phyloP scores from a whole-genome alignment of 1,139 yeast species.

The Hansenula sp. region DNA sequence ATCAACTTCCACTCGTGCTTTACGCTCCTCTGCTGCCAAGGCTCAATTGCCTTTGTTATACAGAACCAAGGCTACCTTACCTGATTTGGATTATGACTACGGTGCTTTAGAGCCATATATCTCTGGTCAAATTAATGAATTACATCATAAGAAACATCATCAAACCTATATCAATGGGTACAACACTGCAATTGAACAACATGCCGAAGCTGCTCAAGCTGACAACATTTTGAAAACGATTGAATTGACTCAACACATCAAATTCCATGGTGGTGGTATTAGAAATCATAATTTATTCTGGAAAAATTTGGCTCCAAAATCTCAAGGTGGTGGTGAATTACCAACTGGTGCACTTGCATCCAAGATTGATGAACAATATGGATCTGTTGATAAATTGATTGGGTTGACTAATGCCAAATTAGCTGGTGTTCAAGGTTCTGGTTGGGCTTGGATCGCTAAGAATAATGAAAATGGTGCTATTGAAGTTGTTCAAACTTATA shows the following conservation, averaged over 20 bases:
- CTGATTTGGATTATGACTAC: constrained; percentile 84
- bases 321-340: constrained; percentile 82
- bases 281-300: constrained; percentile 85
- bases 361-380: constrained; percentile 66
- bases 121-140: constrained; percentile 84
- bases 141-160: constrained; percentile 91
- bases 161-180: constrained; percentile 91
- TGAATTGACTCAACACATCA: constrained; percentile 74
- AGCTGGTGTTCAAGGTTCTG: constrained; percentile 95
- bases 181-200: constrained; percentile 78
- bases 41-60: constrained; percentile 12
- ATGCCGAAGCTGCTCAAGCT: constrained; percentile 62
- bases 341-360: constrained; percentile 60
- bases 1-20: constrained; percentile 10
- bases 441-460: constrained; percentile 96
- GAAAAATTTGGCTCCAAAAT: constrained; percentile 84
- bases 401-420: constrained; percentile 67
- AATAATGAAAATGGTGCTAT: constrained; percentile 77
- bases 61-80: constrained; percentile 72
- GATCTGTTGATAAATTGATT: constrained; percentile 73
- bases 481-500: constrained; percentile 81
- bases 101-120: constrained; percentile 89
- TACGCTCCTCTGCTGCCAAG: constrained; percentile 11
- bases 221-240: constrained; percentile 67
- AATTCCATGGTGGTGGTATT: constrained; percentile 96